Percentiles rank a stretch among this genome's conserved stretches.
Evolutionary conservation across 495 filamentous ascomycete species (phyloP).

Genomic region (Tirmania nivea): DNA sequence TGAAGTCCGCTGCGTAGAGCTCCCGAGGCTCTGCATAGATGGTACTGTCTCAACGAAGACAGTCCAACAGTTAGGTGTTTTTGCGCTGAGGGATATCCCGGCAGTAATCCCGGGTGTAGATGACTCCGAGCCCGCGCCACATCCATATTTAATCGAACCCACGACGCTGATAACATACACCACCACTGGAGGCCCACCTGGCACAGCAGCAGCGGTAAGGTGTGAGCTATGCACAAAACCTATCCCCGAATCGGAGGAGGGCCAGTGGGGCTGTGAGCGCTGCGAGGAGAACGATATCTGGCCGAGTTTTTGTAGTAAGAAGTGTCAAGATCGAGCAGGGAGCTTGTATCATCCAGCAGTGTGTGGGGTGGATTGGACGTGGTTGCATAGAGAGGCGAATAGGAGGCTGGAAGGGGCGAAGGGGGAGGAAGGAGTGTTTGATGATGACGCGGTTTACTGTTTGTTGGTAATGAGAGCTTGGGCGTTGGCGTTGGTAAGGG

Average conservation of each 20-base stretch:
- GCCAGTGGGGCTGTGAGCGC: not conserved
- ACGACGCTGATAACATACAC: not conserved
- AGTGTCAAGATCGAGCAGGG: slow-evolving; percentile 52
- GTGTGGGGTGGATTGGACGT: slow-evolving; percentile 62
- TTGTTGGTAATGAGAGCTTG: slow-evolving; percentile 56
- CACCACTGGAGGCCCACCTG: not conserved
- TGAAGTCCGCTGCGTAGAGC: slow-evolving; percentile 44
- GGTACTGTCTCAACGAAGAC: slow-evolving; percentile 21
- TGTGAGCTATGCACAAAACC: not conserved
- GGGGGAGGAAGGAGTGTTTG: not conserved
- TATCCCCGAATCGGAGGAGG: not conserved
- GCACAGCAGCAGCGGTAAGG: not conserved
- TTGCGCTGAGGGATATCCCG: slow-evolving; percentile 59
- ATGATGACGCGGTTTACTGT: slow-evolving; percentile 40
- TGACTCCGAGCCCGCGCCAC: too few species aligned
- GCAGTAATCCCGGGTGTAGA: slow-evolving; percentile 21
- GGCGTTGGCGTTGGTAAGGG: slow-evolving; percentile 69
- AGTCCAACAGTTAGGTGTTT: slow-evolving; percentile 63
- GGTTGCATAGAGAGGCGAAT: slow-evolving; percentile 47
- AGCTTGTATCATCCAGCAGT: slow-evolving; percentile 61
- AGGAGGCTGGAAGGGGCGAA: slow-evolving; percentile 30
- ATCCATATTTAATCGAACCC: not conserved
- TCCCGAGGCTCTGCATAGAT: slow-evolving; percentile 43
- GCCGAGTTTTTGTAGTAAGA: slow-evolving; percentile 62
- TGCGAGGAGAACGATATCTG: slow-evolving; percentile 26